Evolutionary conservation across 2,329 filamentous ascomycete species (phyloP).

Genomic region (Eutypella sp.): DNA sequence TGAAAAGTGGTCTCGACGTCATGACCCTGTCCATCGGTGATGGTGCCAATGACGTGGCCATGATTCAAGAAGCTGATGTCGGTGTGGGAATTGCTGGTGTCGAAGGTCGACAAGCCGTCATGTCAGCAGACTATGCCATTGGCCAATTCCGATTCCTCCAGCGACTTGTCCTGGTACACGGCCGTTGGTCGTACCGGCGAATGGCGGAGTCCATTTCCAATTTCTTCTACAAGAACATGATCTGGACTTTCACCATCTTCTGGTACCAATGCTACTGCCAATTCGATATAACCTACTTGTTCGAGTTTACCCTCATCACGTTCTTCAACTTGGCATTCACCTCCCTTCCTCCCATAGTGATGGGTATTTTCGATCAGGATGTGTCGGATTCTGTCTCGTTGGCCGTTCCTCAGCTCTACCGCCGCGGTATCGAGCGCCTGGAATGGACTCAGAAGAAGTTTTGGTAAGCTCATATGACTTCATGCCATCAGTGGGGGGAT

Average conservation of each 20-base stretch:
- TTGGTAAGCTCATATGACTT: constrained; percentile 68
- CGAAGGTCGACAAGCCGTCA: constrained; percentile 86
- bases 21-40: constrained; percentile 94
- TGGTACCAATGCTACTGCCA: constrained; percentile 96
- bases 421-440: constrained; percentile 87
- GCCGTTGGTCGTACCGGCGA: constrained; percentile 92
- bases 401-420: constrained; percentile 91
- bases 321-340: constrained; percentile 97
- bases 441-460: constrained; percentile 98
- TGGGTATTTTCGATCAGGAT: constrained; percentile 96
- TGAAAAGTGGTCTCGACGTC: constrained; percentile 90
- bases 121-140: constrained; percentile 95
- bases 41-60: constrained; percentile 92
- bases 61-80: constrained; percentile 98
- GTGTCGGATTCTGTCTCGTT: constrained; percentile 91
- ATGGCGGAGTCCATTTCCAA: constrained; percentile 92
- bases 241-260: constrained; percentile 95
- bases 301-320: constrained; percentile 96
- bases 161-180: constrained; percentile 81
- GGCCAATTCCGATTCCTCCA: constrained; percentile 89
- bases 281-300: constrained; percentile 94
- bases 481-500: no score
- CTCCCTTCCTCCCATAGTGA: constrained; percentile 87
- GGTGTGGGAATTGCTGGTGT: constrained; percentile 92
- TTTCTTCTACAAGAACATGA: constrained; percentile 99